A percentile compares a stretch with the other conserved stretches of the same genome.
These are phyloP conservation scores for Fusarium napiforme DNA, from an alignment of 2,329 filamentous ascomycete species.

Conservation along the genomic window DNA sequence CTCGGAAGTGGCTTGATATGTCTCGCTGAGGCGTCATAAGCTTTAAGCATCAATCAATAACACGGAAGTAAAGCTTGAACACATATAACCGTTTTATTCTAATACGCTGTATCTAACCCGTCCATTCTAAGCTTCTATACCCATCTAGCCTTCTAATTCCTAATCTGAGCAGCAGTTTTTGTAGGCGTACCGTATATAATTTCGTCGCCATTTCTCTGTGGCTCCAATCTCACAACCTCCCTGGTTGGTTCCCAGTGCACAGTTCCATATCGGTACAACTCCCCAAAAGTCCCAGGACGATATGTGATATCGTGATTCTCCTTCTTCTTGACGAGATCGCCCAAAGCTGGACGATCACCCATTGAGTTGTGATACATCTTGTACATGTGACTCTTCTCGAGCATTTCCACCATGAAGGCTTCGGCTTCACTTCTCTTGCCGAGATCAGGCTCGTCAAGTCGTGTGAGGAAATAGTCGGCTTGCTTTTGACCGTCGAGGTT, in stretches of 20 bases:
- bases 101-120: neutral
- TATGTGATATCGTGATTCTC: conserved; percentile 44
- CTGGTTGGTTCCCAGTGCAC: conserved; percentile 49
- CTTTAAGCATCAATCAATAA: neutral
- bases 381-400: conserved; percentile 51
- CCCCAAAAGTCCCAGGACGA: conserved; percentile 49
- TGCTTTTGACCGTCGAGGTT: conserved; percentile 45
- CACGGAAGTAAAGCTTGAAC: neutral
- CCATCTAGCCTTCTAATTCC: neutral
- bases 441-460: conserved; percentile 46
- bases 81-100: neutral
- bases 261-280: conserved; percentile 50
- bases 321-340: conserved; percentile 47
- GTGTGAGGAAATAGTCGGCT: conserved; percentile 47
- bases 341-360: conserved; percentile 45
- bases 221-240: conserved; percentile 41
- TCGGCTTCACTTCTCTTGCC: conserved; percentile 44
- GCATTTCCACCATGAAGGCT: conserved; percentile 48
- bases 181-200: conserved; percentile 34
- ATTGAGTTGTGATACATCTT: conserved; percentile 53
- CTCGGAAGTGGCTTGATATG: neutral
- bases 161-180: neutral
- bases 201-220: conserved; percentile 34
- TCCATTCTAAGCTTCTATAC: accelerated
- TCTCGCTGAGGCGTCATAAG: too few relatives aligned